Base-by-base conservation (phyloP, 805 yeast genomes). In the Candida oleophila region DNA sequence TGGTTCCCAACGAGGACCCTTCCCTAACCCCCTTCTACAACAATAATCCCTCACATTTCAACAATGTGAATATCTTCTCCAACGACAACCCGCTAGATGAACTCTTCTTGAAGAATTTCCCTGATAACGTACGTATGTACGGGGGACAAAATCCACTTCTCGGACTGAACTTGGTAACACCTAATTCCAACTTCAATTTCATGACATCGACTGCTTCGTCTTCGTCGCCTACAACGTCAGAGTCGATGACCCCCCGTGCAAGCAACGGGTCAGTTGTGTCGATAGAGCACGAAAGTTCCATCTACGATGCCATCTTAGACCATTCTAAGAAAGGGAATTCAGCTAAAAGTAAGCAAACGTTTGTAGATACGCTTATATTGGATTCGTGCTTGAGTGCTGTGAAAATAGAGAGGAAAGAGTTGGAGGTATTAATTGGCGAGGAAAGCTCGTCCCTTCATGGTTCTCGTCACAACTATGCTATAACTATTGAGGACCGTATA, bases 61-160 rank as follows among this genome's bases (percentile, higher is more conserved):
- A 22, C 45, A 40, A 71, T 37, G 57, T 62, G n/a, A 66, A 68
- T 46, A 62, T 68, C 15, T 71, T 72, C 46, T 65, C 56, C 51
- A 68, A 60, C 47, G 62, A 60, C 22, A 72, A 72, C 44, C 77
- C 76, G 0, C 52, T 72, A 22, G 77, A 71, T 42, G 74, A 69
- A 16, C 56, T 63, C 3, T 55, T 71, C 41, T 42, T 56, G 39
- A 15, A 49, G 54, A 18, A 48, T 39, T 35, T 53, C 49, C 50
- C 54, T 42, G 28, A 28, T 5, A 43, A 36, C 39, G 22, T 20
- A 7, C 18, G 34, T 5, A n/a, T 12, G 22, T 38, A 19, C n/a
- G 41, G 41, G 41, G 39, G 20, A 9, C 12, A 14, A 14, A 36
- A 36, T 19, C 39, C 39, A 18, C 18, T 36, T 12, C 18, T 36